These are phyloP conservation scores for Verticillium tricorpus DNA, from an alignment of 2,329 filamentous ascomycete species.

Conservation along the genomic window DNA sequence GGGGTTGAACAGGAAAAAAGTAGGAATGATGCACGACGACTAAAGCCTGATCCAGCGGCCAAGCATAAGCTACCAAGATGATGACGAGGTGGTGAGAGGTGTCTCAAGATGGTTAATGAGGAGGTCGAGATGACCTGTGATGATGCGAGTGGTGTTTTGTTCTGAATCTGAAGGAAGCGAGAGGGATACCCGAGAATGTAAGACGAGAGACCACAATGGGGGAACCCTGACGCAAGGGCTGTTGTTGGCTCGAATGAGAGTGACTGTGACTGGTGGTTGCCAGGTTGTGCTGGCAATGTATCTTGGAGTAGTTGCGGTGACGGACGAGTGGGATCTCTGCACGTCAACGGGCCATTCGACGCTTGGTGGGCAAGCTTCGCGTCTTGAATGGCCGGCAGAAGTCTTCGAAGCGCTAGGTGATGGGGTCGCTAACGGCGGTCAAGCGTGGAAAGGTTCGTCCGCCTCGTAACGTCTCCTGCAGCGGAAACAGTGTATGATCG, in stretches of 20 bases:
- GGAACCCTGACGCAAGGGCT: background rate
- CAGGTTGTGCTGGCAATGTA: background rate
- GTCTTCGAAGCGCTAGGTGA: background rate
- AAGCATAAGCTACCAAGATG: background rate
- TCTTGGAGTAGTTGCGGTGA: background rate
- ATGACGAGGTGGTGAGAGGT: background rate
- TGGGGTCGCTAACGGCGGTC: background rate
- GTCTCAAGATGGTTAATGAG: background rate
- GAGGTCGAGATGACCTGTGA: background rate
- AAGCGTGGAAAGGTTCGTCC: background rate
- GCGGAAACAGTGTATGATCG: background rate
- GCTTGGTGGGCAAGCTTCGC: background rate
- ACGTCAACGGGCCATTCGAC: conserved; percentile 2
- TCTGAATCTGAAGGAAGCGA: background rate
- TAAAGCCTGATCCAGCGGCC: background rate
- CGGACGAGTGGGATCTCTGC: conserved; percentile 1
- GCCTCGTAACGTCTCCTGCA: background rate
- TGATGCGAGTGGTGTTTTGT: background rate
- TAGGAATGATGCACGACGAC: background rate
- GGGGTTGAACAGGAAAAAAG: background rate
- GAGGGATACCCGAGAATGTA: background rate
- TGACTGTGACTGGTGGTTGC: background rate
- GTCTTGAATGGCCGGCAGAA: conserved; percentile 2
- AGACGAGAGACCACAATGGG: background rate
- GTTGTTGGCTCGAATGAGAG: background rate